Percentiles rank a stretch among this genome's conserved stretches.
Conservation (phyloP, 495 filamentous ascomycete species). For the Cercophora sp. region DNA sequence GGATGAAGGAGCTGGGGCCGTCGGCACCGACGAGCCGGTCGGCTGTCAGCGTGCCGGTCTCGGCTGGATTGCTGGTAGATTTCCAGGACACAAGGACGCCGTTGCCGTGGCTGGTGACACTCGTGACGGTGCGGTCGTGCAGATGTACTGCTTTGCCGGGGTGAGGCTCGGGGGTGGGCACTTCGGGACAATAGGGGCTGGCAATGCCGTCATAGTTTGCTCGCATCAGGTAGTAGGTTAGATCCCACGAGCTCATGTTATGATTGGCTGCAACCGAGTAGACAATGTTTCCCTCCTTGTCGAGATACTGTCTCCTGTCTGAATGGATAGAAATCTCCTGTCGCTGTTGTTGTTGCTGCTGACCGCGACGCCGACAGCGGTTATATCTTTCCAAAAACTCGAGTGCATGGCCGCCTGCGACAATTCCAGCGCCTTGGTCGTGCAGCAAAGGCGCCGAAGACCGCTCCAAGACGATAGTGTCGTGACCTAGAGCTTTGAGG, state of each 20-base stretch:
- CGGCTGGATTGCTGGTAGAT: constrained; percentile 24
- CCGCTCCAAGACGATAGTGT: constrained; percentile 52
- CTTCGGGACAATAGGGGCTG: constrained; percentile 42
- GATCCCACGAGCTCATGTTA: constrained; percentile 53
- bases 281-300: constrained; percentile 39
- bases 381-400: constrained; percentile 35
- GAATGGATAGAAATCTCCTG: constrained; percentile 33
- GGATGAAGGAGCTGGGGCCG: constrained; percentile 52
- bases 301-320: constrained; percentile 39
- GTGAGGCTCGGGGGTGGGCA: constrained; percentile 26
- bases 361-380: constrained; percentile 29
- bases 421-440: constrained; percentile 56
- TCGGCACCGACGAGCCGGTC: constrained; percentile 54
- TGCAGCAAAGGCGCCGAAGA: constrained; percentile 42
- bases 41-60: constrained; percentile 29
- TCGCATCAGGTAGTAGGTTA: constrained; percentile 50
- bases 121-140: constrained; percentile 46
- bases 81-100: constrained; percentile 39
- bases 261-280: constrained; percentile 37
- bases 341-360: too few relatives aligned
- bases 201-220: constrained; percentile 53
- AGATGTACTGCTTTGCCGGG: constrained; percentile 43
- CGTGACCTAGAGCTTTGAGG: constrained; percentile 44
- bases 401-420: constrained; percentile 37
- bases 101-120: constrained; percentile 29